Base-by-base conservation (phyloP, 2,329 filamentous ascomycete species). In the Alternaria alternata region DNA sequence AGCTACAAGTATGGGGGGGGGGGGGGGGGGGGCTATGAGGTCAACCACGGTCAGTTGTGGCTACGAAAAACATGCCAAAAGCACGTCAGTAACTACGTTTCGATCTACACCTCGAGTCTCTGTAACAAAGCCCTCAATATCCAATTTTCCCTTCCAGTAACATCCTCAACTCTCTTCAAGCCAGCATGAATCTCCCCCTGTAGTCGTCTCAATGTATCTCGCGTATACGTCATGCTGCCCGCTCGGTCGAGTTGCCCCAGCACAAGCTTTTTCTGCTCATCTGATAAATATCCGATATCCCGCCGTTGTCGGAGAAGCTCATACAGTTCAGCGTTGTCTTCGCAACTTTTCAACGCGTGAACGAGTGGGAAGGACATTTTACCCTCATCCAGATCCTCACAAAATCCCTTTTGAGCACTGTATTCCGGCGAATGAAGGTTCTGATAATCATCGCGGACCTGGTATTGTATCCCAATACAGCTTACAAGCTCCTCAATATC, bases 321-420 rank as follows among this genome's bases (percentile, higher is more conserved):
- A 11, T 24, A 24, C 24, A 24, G 24, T 2, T 24, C 24, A 7
- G 24, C 24, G 24, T 24, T 24, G 24, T 24, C 24, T 24, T 24
- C 18, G 20, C 14, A 56, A 28, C 28, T 26, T 7, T n/a, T 56
- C 34, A 51, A 12, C 1, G 54, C 36, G 7, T 60, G 52, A 4
- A 56, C 20, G 2, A 60, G 11, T 5, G 53, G 57, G 11, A 51
- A 52, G 4, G 91, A 94, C 81, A 96, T 96, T 83, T 97, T 97
- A 63, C 93, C 94, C 81, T 97, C 94, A 1, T 92, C 96, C 72
- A 97, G 80, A 78, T 97, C 94, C 81, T 97, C 93, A 77, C 91
- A 95, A 68, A 95, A 86, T 44, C 93, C 94, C 82, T 97, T 97
- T 79, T 95, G 94, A 67, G 89, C 83, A 43, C 88, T 89, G 82